Evolutionary conservation across 495 filamentous ascomycete species (phyloP).

Genomic region (Letharia columbiana): DNA sequence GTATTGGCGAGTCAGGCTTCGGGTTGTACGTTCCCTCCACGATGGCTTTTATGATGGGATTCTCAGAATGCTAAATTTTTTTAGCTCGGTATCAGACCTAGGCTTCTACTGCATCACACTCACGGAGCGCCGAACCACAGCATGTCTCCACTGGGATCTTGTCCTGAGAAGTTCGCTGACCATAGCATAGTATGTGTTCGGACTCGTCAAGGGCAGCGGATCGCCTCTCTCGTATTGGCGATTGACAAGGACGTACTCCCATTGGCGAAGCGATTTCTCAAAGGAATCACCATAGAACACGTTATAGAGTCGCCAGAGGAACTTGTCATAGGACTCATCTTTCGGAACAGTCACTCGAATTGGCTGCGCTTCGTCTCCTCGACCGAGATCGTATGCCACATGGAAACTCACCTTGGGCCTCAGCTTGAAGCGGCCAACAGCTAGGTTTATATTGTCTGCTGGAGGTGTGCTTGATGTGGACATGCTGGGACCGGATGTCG

Average conservation of each 20-base stretch:
- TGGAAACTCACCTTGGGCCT: not conserved
- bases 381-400: not conserved
- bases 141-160: not conserved
- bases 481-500: not conserved
- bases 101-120: not conserved
- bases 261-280: not conserved
- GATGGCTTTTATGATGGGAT: not conserved
- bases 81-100: not conserved
- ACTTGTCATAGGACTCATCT: not conserved
- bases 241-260: not conserved
- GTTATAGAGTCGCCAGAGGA: not conserved
- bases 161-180: not conserved
- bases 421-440: not conserved
- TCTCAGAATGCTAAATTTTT: not conserved
- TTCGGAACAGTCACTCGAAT: not conserved
- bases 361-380: not conserved
- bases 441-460: not conserved
- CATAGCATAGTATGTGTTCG: slow-evolving; percentile 3
- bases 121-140: not conserved
- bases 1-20: not conserved
- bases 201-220: not conserved
- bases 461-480: not conserved
- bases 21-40: not conserved
- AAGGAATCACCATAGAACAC: not conserved
- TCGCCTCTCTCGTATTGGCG: not conserved